Percentiles rank a stretch among this genome's conserved stretches.
These are phyloP conservation scores for Rhizopogon vinicolor DNA, from an alignment of 768 basidiomycete species.

Conservation along the genomic window DNA sequence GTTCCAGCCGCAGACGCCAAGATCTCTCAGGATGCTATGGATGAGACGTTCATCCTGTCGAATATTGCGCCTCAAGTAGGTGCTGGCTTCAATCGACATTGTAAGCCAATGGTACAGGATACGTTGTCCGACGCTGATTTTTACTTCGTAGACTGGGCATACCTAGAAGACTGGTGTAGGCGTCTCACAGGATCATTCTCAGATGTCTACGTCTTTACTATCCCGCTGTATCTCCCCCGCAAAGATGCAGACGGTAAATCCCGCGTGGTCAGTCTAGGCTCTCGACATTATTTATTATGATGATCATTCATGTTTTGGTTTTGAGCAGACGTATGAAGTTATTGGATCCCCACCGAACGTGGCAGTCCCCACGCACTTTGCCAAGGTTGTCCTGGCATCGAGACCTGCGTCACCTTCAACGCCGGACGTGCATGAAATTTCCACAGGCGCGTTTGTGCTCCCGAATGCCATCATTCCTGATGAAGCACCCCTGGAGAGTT, in stretches of 20 bases:
- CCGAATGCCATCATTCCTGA: slow-evolving; percentile 94
- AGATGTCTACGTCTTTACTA: slow-evolving; percentile 96
- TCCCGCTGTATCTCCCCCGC: slow-evolving; percentile 93
- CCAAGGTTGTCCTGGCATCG: slow-evolving; percentile 86
- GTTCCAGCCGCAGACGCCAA: slow-evolving; percentile 98
- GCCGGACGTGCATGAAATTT: slow-evolving; percentile 68
- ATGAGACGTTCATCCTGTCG: slow-evolving; percentile 91
- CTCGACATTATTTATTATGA: neutral
- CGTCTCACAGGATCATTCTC: slow-evolving; percentile 81
- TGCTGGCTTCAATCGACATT: slow-evolving; percentile 95
- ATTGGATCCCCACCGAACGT: slow-evolving; percentile 90
- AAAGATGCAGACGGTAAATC: slow-evolving; percentile 88
- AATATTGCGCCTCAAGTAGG: slow-evolving; percentile 99
- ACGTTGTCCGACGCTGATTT: neutral
- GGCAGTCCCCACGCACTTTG: slow-evolving; percentile 96
- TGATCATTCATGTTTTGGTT: neutral
- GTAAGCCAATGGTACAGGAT: slow-evolving; percentile 38
- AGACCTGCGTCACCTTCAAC: slow-evolving; percentile 70
- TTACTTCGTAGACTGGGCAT: slow-evolving; percentile 79
- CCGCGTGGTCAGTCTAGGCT: slow-evolving; percentile 69
- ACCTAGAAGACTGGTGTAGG: slow-evolving; percentile 93
- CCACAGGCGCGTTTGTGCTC: slow-evolving; percentile 91
- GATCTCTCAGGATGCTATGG: slow-evolving; percentile 86
- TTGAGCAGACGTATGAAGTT: slow-evolving; percentile 79
- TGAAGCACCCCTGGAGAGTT: slow-evolving; percentile 71